Conservation (phyloP, 2,329 filamentous ascomycete genomes). For the Teratosphaeria destructans region DNA sequence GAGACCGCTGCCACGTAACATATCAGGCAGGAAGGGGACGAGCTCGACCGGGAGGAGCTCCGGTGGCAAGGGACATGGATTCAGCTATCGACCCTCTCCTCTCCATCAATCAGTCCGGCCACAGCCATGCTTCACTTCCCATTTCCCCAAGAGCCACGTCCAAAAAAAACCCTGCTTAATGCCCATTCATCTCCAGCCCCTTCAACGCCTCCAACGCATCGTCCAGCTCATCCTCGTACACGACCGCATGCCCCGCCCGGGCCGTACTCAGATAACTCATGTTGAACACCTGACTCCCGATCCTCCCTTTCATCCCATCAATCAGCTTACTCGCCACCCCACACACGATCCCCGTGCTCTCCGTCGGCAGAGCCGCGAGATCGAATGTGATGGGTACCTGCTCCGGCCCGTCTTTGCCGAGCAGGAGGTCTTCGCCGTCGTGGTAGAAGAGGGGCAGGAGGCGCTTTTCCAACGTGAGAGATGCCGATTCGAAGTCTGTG, state of each 20-base stretch:
- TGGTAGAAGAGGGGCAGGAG: slow-evolving; percentile 47
- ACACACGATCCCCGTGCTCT: slow-evolving; percentile 90
- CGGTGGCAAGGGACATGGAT: too few species aligned
- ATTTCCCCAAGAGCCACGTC: too few species aligned
- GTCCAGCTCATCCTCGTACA: slow-evolving; percentile 63
- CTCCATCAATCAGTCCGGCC: too few species aligned
- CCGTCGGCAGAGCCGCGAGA: slow-evolving; percentile 65
- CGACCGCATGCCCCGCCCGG: slow-evolving; percentile 77
- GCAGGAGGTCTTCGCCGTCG: slow-evolving; percentile 49
- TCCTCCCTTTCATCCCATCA: slow-evolving; percentile 48
- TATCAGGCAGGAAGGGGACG: too few species aligned
- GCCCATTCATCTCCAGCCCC: slow-evolving; percentile 2
- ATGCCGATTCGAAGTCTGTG: slow-evolving; percentile 63
- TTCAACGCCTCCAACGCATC: slow-evolving; percentile 60
- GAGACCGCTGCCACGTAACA: too few species aligned
- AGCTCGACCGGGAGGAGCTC: too few species aligned
- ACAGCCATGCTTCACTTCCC: too few species aligned
- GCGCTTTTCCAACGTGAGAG: slow-evolving; percentile 59
- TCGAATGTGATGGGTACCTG: slow-evolving; percentile 78
- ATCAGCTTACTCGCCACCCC: slow-evolving; percentile 79
- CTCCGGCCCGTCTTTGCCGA: slow-evolving; percentile 64
- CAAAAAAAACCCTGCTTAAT: neutral
- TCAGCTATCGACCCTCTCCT: too few species aligned
- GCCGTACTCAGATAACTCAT: slow-evolving; percentile 88
- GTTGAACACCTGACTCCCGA: slow-evolving; percentile 47